phyloP scores from a whole-genome alignment of 2,329 filamentous ascomycete species.

The Clarireedia sp. region DNA sequence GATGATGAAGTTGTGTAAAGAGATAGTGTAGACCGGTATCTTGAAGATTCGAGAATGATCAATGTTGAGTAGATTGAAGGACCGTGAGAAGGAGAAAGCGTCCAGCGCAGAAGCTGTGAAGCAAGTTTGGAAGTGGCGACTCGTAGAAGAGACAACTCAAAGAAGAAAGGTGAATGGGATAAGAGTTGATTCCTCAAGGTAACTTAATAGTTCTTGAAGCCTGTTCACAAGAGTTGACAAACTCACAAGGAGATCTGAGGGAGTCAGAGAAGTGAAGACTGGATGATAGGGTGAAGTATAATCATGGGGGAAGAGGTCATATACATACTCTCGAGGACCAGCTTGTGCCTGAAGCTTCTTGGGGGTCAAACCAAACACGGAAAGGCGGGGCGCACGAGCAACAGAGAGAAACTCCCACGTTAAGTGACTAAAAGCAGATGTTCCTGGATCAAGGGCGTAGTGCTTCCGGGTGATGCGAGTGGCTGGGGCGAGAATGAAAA shows the following conservation, averaged over 20 bases:
- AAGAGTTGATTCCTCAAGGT: conserved; percentile 4
- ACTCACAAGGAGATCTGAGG: conserved; percentile 16
- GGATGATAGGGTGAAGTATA: conserved; percentile 7
- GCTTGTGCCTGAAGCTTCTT: conserved; percentile 15
- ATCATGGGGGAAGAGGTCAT: conserved; percentile 17
- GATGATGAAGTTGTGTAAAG: neutral
- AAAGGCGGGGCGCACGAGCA: conserved; percentile 24
- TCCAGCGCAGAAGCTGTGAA: conserved; percentile 22
- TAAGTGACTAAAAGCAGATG: conserved; percentile 11
- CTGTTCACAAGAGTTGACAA: neutral
- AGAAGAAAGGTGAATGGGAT: neutral
- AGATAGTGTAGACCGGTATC: neutral
- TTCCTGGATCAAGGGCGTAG: conserved; percentile 14
- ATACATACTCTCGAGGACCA: conserved; percentile 26
- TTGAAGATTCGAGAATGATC: conserved; percentile 10
- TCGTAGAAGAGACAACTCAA: conserved; percentile 1
- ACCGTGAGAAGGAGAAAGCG: conserved; percentile 14
- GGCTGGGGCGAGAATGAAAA: conserved; percentile 18
- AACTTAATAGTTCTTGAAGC: neutral
- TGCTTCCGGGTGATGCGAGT: conserved; percentile 20
- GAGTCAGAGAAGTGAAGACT: conserved; percentile 21
- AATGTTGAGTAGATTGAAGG: neutral
- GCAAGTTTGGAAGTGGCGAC: conserved; percentile 8
- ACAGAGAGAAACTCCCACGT: conserved; percentile 3
- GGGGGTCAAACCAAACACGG: conserved; percentile 15